A percentile compares a stretch with the other conserved stretches of the same genome.
Conservation (phyloP, 805 yeast genomes). For the Teunomyces panamensis region DNA sequence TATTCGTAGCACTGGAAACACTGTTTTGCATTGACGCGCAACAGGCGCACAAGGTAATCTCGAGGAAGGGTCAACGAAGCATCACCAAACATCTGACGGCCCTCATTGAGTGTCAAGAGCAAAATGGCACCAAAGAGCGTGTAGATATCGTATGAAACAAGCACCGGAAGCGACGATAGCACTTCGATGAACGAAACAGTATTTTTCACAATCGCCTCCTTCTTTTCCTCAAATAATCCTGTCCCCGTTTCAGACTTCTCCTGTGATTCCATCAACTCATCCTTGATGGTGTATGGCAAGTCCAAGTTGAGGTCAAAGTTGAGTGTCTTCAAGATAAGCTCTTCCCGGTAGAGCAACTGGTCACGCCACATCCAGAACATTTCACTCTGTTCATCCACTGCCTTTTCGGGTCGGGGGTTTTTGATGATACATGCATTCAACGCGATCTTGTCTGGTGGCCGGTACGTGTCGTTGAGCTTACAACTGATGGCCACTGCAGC, state of each 20-base stretch:
- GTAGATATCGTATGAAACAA: slow-evolving; percentile 31
- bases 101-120: slow-evolving; percentile 21
- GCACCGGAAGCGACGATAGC: slow-evolving; percentile 36
- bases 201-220: slow-evolving; percentile 23
- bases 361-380: slow-evolving; percentile 46
- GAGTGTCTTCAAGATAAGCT: slow-evolving; percentile 34
- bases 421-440: slow-evolving; percentile 34
- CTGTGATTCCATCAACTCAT: slow-evolving; percentile 14
- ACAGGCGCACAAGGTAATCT: slow-evolving; percentile 12
- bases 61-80: slow-evolving; percentile 17
- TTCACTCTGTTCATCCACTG: slow-evolving; percentile 38
- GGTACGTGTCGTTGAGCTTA: slow-evolving; percentile 40
- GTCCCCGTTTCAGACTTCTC: neutral
- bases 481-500: slow-evolving; percentile 44
- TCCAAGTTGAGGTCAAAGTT: slow-evolving; percentile 39
- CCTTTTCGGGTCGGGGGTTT: slow-evolving; percentile 23
- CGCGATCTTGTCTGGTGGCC: slow-evolving; percentile 44
- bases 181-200: slow-evolving; percentile 35
- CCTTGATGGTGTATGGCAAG: slow-evolving; percentile 37
- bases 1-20: slow-evolving; percentile 27
- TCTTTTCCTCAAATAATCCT: slow-evolving; percentile 13
- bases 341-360: slow-evolving; percentile 42
- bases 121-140: slow-evolving; percentile 32
- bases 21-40: slow-evolving; percentile 12
- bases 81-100: slow-evolving; percentile 13